Conservation (phyloP, 2,329 filamentous ascomycete genomes). For the Colletotrichum liaoningense region DNA sequence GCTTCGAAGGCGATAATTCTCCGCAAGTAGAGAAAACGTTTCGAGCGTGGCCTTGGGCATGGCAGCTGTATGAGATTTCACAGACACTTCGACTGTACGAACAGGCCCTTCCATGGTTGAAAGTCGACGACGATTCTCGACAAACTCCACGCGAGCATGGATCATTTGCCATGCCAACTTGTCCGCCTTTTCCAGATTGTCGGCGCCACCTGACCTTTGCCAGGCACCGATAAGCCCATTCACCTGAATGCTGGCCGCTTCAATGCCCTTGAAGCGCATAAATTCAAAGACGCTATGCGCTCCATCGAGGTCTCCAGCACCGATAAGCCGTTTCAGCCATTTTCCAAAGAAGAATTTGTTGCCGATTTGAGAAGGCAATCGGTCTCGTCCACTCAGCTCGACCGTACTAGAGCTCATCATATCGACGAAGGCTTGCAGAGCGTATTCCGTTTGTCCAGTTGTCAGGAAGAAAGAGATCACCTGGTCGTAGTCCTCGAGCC, state of each 20-base stretch:
- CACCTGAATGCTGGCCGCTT: slow-evolving; percentile 78
- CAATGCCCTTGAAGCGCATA: slow-evolving; percentile 77
- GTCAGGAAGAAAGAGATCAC: slow-evolving; percentile 78
- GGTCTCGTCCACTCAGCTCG: slow-evolving; percentile 55
- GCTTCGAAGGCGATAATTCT: slow-evolving; percentile 75
- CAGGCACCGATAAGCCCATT: slow-evolving; percentile 87
- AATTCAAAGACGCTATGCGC: slow-evolving; percentile 79
- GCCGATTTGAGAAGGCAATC: slow-evolving; percentile 60
- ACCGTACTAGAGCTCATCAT: slow-evolving; percentile 80
- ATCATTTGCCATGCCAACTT: slow-evolving; percentile 83
- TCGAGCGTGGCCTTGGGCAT: slow-evolving; percentile 76
- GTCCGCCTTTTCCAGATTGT: slow-evolving; percentile 71
- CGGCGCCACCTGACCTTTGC: slow-evolving; percentile 70
- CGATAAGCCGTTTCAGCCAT: slow-evolving; percentile 88
- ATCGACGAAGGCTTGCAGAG: slow-evolving; percentile 83
- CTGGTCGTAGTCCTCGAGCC: slow-evolving; percentile 80
- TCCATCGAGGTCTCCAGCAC: slow-evolving; percentile 75
- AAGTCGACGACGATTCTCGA: slow-evolving; percentile 59
- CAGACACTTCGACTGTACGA: slow-evolving; percentile 39
- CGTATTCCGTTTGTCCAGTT: slow-evolving; percentile 72
- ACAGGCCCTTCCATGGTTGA: slow-evolving; percentile 40
- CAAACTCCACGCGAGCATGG: slow-evolving; percentile 71
- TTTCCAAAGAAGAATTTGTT: slow-evolving; percentile 89
- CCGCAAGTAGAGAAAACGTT: slow-evolving; percentile 80
- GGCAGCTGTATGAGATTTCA: slow-evolving; percentile 32